These are phyloP conservation scores for Magnolia sinica DNA, from an alignment of 164 flowering plant species.

Conservation along the genomic window DNA sequence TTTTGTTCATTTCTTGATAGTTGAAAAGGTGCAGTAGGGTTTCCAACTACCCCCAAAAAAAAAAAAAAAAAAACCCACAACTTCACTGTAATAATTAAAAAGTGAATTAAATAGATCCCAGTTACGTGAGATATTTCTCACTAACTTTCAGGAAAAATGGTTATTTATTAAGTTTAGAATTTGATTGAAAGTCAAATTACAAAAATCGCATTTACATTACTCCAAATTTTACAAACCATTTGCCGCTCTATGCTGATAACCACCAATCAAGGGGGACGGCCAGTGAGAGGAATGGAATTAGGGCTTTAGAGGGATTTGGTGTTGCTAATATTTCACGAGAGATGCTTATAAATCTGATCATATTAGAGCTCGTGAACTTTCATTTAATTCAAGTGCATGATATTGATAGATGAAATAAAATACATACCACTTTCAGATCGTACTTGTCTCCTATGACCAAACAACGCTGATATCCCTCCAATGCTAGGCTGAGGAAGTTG, in stretches of 20 bases:
- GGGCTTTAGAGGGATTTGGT: background rate
- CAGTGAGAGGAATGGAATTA: background rate
- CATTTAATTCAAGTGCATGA: background rate
- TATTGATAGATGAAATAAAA: constrained; percentile 5
- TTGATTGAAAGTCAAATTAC: background rate
- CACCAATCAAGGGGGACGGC: background rate
- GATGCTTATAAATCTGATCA: background rate
- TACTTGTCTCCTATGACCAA: constrained; percentile 84
- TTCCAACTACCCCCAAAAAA: too few relatives aligned
- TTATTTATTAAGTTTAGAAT: too few relatives aligned
- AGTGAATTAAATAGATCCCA: too few relatives aligned
- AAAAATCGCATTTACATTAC: background rate
- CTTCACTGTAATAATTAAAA: too few relatives aligned
- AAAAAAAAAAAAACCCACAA: too few relatives aligned
- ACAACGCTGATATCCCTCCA: constrained; percentile 89
- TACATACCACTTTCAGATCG: constrained; percentile 84
- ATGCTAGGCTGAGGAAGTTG: constrained; percentile 73
- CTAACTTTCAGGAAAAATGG: too few relatives aligned
- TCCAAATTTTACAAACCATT: background rate
- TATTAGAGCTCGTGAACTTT: too few relatives aligned
- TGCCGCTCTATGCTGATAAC: background rate
- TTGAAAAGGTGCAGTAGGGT: too few relatives aligned
- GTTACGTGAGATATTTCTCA: too few relatives aligned
- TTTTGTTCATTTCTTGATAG: too few relatives aligned
- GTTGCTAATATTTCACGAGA: background rate